Conservation (phyloP, 768 basidiomycete genomes). For the Piloderma croceum region DNA sequence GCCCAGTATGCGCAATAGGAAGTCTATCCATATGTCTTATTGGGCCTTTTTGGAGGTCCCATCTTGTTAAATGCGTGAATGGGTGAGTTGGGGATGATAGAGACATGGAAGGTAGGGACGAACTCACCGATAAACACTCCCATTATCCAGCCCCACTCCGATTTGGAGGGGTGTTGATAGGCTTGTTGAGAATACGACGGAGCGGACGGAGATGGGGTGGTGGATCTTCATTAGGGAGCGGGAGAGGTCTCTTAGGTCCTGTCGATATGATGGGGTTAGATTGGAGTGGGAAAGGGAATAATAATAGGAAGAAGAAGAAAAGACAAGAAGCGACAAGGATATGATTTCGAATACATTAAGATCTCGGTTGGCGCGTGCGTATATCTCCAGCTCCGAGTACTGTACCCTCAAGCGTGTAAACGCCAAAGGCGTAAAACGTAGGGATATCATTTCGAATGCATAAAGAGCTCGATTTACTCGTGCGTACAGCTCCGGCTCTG, state of each 20-base stretch:
- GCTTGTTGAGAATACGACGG: constrained; percentile 66
- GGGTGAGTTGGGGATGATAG: not conserved
- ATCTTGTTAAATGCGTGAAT: constrained; percentile 35
- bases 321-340: not conserved
- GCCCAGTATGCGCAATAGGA: constrained; percentile 65
- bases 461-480: no score
- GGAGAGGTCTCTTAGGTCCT: constrained; percentile 72
- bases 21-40: constrained; percentile 68
- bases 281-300: no score
- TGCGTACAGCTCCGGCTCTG: no score
- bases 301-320: not conserved
- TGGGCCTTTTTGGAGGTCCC: constrained; percentile 78
- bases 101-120: not conserved
- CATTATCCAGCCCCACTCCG: constrained; percentile 63
- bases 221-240: constrained; percentile 67
- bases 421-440: no score
- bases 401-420: no score
- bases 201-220: constrained; percentile 63
- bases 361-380: no score
- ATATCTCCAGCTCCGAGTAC: no score
- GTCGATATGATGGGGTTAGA: constrained; percentile 2
- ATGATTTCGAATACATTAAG: no score
- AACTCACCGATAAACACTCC: constrained; percentile 57
- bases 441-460: no score
- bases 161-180: constrained; percentile 62